These are phyloP conservation scores for Rhizopogon vulgaris DNA, from an alignment of 768 basidiomycete species.

Conservation along the genomic window DNA sequence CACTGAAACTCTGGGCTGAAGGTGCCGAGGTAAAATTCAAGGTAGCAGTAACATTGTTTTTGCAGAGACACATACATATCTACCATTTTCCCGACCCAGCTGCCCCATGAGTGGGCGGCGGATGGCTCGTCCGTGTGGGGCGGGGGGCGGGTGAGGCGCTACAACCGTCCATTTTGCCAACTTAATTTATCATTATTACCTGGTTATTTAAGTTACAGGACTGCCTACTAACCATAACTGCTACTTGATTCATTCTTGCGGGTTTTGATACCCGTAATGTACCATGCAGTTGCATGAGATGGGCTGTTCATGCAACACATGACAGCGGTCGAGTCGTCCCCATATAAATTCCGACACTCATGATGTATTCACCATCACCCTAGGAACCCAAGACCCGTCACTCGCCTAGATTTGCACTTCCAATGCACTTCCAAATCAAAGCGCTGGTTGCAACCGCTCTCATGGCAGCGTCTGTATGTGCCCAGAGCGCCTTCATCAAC, in stretches of 20 bases:
- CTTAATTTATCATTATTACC: too few relatives aligned
- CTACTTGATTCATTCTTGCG: not conserved
- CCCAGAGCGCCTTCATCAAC: slow-evolving; percentile 1
- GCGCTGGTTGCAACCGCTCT: not conserved
- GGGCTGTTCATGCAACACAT: not conserved
- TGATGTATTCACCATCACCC: not conserved
- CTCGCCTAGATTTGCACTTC: not conserved
- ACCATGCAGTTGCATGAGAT: not conserved
- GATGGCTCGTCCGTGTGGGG: too few relatives aligned
- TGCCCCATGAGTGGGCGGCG: too few relatives aligned
- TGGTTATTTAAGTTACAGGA: not conserved
- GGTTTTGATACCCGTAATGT: not conserved
- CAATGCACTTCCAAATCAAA: not conserved
- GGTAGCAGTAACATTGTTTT: too few relatives aligned
- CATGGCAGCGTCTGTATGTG: not conserved
- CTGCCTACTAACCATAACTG: too few relatives aligned
- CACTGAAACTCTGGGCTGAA: too few relatives aligned
- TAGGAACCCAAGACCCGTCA: not conserved
- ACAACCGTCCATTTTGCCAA: not conserved
- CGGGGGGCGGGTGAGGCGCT: not conserved
- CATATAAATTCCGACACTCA: not conserved
- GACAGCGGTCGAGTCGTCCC: too few relatives aligned
- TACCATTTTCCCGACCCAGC: too few relatives aligned
- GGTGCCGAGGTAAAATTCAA: too few relatives aligned
- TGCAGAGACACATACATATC: too few relatives aligned